These are phyloP conservation scores for Venturiaceae sp. DNA, from an alignment of 2,329 filamentous ascomycete genomes.

Conservation along the genomic window DNA sequence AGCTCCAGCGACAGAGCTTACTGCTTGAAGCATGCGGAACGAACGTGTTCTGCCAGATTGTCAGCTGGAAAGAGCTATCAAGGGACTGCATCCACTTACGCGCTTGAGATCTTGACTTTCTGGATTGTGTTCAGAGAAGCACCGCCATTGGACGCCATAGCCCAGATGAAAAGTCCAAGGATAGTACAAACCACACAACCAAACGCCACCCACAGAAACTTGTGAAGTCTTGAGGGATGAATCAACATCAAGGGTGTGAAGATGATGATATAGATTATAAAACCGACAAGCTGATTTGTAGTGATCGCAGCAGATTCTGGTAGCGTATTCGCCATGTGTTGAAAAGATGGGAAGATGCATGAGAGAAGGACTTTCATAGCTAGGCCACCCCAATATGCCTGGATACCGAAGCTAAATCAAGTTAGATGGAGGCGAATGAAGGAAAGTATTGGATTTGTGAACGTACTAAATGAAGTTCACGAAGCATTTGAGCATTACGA, in stretches of 20 bases:
- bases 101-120: background rate
- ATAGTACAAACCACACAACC: background rate
- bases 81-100: background rate
- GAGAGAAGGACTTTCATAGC: slow-evolving; percentile 7
- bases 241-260: slow-evolving; percentile 10
- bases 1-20: slow-evolving; percentile 10
- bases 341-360: slow-evolving; percentile 1
- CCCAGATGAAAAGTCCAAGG: slow-evolving; percentile 7
- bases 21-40: slow-evolving; percentile 11
- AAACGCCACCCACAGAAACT: slow-evolving; percentile 6
- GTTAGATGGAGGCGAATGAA: background rate
- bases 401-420: slow-evolving; percentile 1
- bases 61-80: background rate
- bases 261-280: slow-evolving; percentile 11
- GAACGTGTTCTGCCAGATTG: background rate
- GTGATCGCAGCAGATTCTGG: slow-evolving; percentile 30
- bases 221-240: slow-evolving; percentile 9
- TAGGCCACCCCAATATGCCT: slow-evolving; percentile 8
- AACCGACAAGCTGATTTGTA: slow-evolving; percentile 32
- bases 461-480: slow-evolving; percentile 7
- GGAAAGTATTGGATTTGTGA: background rate
- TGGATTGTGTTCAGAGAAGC: background rate
- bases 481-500: slow-evolving; percentile 8
- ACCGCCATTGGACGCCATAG: slow-evolving; percentile 2
- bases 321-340: background rate